A percentile compares a stretch with the other conserved stretches of the same genome.
These are phyloP conservation scores for Didymella pinodella DNA, from an alignment of 2,329 filamentous ascomycete species.

Conservation along the genomic window DNA sequence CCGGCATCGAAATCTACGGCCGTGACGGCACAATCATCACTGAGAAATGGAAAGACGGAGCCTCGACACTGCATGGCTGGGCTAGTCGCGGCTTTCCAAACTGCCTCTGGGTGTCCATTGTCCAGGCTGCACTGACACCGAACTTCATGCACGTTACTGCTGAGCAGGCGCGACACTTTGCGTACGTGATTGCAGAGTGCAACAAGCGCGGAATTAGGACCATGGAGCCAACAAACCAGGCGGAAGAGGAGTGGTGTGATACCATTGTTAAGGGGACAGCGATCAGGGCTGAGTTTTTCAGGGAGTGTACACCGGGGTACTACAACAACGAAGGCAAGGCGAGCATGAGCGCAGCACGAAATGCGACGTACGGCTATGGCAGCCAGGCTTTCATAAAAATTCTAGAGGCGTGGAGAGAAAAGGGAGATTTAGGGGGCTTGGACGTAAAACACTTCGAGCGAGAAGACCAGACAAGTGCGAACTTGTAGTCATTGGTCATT, in stretches of 20 bases:
- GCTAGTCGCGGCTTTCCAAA: constrained; percentile 63
- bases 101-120: constrained; percentile 55
- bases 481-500: neutral
- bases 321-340: constrained; percentile 51
- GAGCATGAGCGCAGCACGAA: constrained; percentile 29
- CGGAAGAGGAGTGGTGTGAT: constrained; percentile 59
- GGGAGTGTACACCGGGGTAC: constrained; percentile 65
- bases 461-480: neutral
- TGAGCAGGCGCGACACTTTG: constrained; percentile 52
- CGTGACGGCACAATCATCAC: constrained; percentile 56
- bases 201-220: constrained; percentile 38
- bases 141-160: constrained; percentile 40
- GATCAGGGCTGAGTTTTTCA: constrained; percentile 51
- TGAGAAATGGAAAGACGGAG: constrained; percentile 57
- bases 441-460: constrained; percentile 26
- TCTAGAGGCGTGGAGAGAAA: constrained; percentile 44
- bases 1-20: constrained; percentile 54
- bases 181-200: constrained; percentile 54
- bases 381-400: constrained; percentile 44
- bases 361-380: constrained; percentile 41
- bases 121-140: constrained; percentile 33
- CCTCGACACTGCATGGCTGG: constrained; percentile 63
- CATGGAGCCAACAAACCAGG: constrained; percentile 57
- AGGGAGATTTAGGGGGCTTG: constrained; percentile 43
- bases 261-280: constrained; percentile 53